phyloP scores from a whole-genome alignment of 129 eudicot species.

The Lactuca sativa region DNA sequence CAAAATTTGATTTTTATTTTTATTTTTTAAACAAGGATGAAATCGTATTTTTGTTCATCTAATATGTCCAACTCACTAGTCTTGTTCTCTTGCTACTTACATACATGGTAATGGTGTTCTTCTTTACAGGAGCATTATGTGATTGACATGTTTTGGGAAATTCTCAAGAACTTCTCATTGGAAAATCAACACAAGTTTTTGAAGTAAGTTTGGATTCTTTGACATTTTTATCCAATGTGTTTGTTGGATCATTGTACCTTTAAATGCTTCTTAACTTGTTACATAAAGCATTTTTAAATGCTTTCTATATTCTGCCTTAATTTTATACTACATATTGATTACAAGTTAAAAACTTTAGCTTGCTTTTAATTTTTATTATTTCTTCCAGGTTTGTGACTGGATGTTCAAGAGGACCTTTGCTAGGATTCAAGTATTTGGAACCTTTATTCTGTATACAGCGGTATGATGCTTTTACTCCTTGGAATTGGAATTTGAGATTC shows the following conservation, averaged over 20 bases:
- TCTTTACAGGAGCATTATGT: constrained; percentile 89
- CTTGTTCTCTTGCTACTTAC: constrained; percentile 19
- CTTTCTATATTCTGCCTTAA: too few species aligned
- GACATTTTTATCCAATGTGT: background rate
- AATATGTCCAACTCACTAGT: background rate
- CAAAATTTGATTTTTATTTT: background rate
- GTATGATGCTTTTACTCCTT: constrained; percentile 24
- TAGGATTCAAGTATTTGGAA: constrained; percentile 91
- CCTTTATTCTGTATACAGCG: constrained; percentile 92
- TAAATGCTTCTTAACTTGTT: too few species aligned
- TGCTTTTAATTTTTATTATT: background rate
- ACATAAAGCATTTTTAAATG: too few species aligned
- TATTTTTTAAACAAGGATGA: background rate
- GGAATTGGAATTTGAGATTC: too few species aligned
- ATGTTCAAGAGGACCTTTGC: constrained; percentile 97
- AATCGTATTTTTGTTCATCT: background rate
- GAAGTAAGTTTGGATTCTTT: constrained; percentile 61
- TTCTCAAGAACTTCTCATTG: constrained; percentile 68
- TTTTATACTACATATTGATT: background rate
- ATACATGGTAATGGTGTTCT: constrained; percentile 7
- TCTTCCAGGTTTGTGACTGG: constrained; percentile 85
- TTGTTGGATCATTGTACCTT: too few species aligned
- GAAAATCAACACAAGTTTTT: constrained; percentile 80
- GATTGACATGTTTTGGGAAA: constrained; percentile 94
- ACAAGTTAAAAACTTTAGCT: background rate